These are phyloP conservation scores for Lipomyces japonicus DNA, from an alignment of 805 yeast genomes.

Conservation along the genomic window DNA sequence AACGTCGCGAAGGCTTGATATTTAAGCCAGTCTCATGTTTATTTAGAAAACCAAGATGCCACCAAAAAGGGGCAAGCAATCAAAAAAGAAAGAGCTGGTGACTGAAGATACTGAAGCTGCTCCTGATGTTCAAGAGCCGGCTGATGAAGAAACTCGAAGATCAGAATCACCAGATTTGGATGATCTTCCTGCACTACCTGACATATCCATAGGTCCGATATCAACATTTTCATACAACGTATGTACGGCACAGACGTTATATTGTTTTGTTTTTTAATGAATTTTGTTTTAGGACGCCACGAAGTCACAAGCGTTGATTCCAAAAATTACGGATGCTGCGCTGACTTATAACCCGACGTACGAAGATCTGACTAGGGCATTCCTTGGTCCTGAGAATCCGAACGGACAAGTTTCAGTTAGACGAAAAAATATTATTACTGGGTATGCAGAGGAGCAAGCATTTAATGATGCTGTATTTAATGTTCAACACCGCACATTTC, in stretches of 20 bases:
- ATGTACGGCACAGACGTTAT: neutral
- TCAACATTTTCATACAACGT: slow-evolving; percentile 23
- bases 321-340: slow-evolving; percentile 21
- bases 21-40: no score
- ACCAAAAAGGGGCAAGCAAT: neutral
- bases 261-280: neutral
- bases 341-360: slow-evolving; percentile 25
- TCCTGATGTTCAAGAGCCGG: no score
- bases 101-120: no score
- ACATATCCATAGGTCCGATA: slow-evolving; percentile 13
- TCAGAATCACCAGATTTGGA: slow-evolving; percentile 1
- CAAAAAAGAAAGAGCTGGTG: no score
- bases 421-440: slow-evolving; percentile 34
- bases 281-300: slow-evolving; percentile 1
- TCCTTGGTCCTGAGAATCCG: slow-evolving; percentile 23
- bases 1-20: no score
- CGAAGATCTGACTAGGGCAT: slow-evolving; percentile 25
- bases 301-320: slow-evolving; percentile 19
- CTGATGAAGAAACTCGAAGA: neutral
- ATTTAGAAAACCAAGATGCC: no score
- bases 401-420: slow-evolving; percentile 29
- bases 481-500: slow-evolving; percentile 41
- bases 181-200: slow-evolving; percentile 21
- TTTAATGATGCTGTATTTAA: slow-evolving; percentile 45
- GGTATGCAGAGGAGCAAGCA: slow-evolving; percentile 37